Evolutionary conservation across 108 stramenopile genomes (phyloP), one percentile per base, ranked within the genome.

Genomic region (Skeletonema tropicum): DNA sequence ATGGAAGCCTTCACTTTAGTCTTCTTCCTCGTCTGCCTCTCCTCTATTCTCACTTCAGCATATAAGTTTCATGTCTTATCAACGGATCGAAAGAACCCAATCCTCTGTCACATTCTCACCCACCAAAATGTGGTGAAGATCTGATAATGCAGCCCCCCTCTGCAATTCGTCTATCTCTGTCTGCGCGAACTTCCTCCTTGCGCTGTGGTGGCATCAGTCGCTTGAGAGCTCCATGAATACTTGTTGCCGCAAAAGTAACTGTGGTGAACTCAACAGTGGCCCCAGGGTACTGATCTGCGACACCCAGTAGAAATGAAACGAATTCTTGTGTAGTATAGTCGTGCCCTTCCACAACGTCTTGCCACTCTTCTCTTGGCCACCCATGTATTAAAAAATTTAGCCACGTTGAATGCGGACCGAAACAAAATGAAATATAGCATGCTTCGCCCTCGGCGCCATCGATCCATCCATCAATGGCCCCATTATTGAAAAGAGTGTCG

Each of bases 181-280:
- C 59, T 15, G 59, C 59, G 0, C 59, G 59, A 29, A 25, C 59
- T 60, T 60, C 14, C 2, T 13, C 59, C 33, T 60, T 25, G 5
- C 59, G 59, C 14, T 32, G 23, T 29, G 61, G 32, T 36, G 61
- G 36, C 31, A 62, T 1, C 19, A 62, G 2, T 36, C 61, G 33
- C 11, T 62, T 62, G 7, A 62, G 61, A 62, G 61, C 61, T 36
- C 61, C 61, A 38, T 62, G 61, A 38, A 62, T 62, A 5, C 10
- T 17, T 12, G 3, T 33, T 8, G 12, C 10, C 19, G 23, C 0
- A 13, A 62, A 62, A 10, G 6, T 9, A 17, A 62, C n/a, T 2
- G 0, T 6, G 8, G 3, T 62, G 61, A 62, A 62, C 23, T 62
- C 36, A 33, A 62, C 61, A 17, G 19, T 62, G n/a, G 61, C 61